Evolutionary conservation across 2,329 filamentous ascomycete genomes (phyloP).

Genomic region (Pseudocercospora fijiensis): DNA sequence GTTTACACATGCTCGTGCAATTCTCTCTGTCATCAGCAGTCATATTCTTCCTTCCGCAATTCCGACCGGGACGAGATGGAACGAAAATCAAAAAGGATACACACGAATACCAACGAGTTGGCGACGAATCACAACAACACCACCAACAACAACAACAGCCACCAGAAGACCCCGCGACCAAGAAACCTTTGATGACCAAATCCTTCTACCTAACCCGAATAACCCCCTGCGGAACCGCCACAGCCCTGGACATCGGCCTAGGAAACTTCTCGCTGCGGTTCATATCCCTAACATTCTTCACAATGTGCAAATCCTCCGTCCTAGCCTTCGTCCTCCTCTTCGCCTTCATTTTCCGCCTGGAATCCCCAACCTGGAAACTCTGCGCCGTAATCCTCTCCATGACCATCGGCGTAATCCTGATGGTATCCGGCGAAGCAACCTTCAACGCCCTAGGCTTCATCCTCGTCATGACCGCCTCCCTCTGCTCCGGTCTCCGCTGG

Average conservation of each 20-base stretch:
- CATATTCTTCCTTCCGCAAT: constrained; percentile 75
- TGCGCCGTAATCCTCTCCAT: constrained; percentile 86
- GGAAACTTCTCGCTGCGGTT: constrained; percentile 96
- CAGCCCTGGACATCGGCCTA: constrained; percentile 90
- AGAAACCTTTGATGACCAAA: constrained; percentile 72
- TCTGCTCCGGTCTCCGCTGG: constrained; percentile 97
- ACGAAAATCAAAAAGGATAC: background rate
- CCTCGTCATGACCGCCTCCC: constrained; percentile 88
- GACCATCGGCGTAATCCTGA: constrained; percentile 92
- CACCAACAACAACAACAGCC: constrained; percentile 15
- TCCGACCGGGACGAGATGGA: constrained; percentile 64
- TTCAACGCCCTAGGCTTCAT: constrained; percentile 85
- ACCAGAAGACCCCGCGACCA: constrained; percentile 16
- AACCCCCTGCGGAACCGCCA: constrained; percentile 86
- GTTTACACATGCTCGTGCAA: constrained; percentile 93
- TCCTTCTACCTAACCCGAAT: constrained; percentile 91
- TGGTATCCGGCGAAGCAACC: constrained; percentile 92
- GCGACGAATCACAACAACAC: constrained; percentile 15
- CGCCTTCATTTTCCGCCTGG: constrained; percentile 89
- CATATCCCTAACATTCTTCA: constrained; percentile 96
- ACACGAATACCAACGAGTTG: constrained; percentile 22
- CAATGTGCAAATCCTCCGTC: constrained; percentile 98
- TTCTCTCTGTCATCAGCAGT: constrained; percentile 76
- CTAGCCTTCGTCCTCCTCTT: constrained; percentile 94
- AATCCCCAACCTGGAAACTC: constrained; percentile 80